A percentile compares a stretch with the other conserved stretches of the same genome.
Conservation (phyloP, 176 grass and related monocot genomes). For the Avena sativa region DNA sequence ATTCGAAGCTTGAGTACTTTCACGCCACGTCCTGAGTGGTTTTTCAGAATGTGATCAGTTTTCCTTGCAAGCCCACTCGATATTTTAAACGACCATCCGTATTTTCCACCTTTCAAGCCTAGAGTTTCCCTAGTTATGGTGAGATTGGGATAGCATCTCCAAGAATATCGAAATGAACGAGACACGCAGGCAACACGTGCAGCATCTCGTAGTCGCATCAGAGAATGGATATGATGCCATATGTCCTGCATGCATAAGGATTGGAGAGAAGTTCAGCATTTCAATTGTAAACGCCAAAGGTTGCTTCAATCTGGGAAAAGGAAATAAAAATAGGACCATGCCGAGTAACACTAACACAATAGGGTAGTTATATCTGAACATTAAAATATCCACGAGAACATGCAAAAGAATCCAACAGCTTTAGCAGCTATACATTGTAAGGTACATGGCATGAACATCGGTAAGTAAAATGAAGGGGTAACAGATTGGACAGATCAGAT, state of each 20-base stretch:
- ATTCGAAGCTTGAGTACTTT: not conserved
- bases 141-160: conserved; percentile 17
- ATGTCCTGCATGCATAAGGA: conserved; percentile 9
- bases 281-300: not conserved
- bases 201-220: not conserved
- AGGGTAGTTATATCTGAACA: not conserved
- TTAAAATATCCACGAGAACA: not conserved
- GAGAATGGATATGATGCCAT: conserved; percentile 12
- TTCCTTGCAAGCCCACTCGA: not conserved
- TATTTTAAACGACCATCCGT: not conserved
- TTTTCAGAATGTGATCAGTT: not conserved
- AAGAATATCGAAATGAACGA: conserved; percentile 4
- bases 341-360: not conserved
- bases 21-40: not conserved
- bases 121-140: not conserved
- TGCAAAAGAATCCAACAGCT: not conserved
- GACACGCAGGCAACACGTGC: conserved; percentile 21
- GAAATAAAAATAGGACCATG: not conserved
- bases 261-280: not conserved
- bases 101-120: not conserved
- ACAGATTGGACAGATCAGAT: not conserved
- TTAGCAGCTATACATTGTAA: not conserved
- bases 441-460: not conserved
- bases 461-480: not conserved
- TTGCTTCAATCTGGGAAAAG: not conserved